Evolutionary conservation across 2,329 filamentous ascomycete species (phyloP).

Genomic region (Aspergillus intermedius): DNA sequence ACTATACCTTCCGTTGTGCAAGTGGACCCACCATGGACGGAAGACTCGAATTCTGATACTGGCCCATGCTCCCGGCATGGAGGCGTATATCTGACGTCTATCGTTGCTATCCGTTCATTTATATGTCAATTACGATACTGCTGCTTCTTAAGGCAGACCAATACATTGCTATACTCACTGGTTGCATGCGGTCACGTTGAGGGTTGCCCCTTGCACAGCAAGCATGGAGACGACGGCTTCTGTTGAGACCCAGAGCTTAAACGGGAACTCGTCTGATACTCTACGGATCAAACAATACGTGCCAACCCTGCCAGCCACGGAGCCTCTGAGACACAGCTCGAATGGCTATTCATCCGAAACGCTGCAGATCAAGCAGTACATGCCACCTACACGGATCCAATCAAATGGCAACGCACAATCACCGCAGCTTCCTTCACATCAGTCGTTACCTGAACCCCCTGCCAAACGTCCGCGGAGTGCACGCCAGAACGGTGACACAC

Average conservation of each 20-base stretch:
- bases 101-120: background rate
- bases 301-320: background rate
- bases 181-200: background rate
- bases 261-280: slow-evolving; percentile 4
- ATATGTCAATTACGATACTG: background rate
- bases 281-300: slow-evolving; percentile 1
- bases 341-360: background rate
- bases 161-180: background rate
- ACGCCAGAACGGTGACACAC: slow-evolving; percentile 7
- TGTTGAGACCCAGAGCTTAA: slow-evolving; percentile 12
- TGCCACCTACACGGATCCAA: background rate
- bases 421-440: slow-evolving; percentile 6
- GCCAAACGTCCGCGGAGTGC: slow-evolving; percentile 10
- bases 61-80: slow-evolving; percentile 8
- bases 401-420: background rate
- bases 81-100: slow-evolving; percentile 2
- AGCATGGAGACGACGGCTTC: slow-evolving; percentile 20
- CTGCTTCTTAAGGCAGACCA: background rate
- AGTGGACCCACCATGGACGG: slow-evolving; percentile 20
- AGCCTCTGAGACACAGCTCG: slow-evolving; percentile 8
- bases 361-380: background rate
- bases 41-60: slow-evolving; percentile 17
- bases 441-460: background rate
- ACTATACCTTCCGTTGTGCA: background rate
- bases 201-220: slow-evolving; percentile 6